Evolutionary conservation across 257 asterid genomes (phyloP).

Genomic region (Marsdenia floribunda): DNA sequence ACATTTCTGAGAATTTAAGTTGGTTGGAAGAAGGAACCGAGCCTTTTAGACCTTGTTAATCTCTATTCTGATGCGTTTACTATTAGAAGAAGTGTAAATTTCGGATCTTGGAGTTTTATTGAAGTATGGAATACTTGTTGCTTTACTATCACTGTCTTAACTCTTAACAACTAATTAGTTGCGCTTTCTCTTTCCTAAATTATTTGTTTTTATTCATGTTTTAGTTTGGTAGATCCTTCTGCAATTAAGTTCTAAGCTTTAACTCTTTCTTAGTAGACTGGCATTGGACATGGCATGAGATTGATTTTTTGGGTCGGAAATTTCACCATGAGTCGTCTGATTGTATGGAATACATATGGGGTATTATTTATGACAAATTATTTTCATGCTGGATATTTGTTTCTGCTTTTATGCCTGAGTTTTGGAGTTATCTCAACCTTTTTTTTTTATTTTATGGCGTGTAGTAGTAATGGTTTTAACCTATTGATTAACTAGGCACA

Average conservation of each 20-base stretch:
- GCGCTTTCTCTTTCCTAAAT: neutral
- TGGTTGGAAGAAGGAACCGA: neutral
- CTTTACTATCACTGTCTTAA: neutral
- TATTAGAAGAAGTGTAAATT: neutral
- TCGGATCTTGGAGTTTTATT: neutral
- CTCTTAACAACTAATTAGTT: neutral
- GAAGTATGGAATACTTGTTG: neutral
- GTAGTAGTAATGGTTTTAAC: neutral
- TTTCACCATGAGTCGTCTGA: neutral
- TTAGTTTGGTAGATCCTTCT: neutral
- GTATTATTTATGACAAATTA: neutral
- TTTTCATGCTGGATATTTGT: neutral
- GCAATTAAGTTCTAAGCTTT: neutral
- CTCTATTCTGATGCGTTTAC: neutral
- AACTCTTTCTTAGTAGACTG: neutral
- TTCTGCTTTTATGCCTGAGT: neutral
- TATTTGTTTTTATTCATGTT: neutral
- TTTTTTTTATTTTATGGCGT: neutral
- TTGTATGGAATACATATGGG: neutral
- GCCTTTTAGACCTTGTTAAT: neutral
- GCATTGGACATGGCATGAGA: neutral
- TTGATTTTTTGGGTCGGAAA: neutral
- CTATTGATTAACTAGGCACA: conserved; percentile 56
- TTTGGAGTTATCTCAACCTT: neutral
- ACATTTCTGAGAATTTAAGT: neutral